Conservation (phyloP, 169 alveolate species). For the Eimeria sp. region DNA sequence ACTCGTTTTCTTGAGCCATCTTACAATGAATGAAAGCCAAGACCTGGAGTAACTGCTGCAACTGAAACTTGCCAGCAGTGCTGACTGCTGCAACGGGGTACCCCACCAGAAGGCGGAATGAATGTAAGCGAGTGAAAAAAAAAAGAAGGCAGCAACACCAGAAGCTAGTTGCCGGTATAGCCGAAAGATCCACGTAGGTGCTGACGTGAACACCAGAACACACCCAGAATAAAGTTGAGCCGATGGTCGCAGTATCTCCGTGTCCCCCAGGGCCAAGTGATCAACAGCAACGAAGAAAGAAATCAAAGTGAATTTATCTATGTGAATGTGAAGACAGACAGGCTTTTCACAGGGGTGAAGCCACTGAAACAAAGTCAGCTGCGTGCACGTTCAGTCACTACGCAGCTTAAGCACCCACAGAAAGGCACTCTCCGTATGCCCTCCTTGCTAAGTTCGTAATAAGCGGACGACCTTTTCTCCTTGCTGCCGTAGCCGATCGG, state of each 20-base stretch:
- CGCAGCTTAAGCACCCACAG: conserved; percentile 4
- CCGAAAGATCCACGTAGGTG: conserved; percentile 10
- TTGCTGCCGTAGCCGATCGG: background rate
- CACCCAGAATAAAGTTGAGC: background rate
- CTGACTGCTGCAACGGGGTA: background rate
- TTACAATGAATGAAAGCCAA: conserved; percentile 6
- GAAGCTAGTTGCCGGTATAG: background rate
- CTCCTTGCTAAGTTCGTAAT: background rate
- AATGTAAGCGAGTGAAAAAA: conserved; percentile 3
- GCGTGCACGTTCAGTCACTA: background rate
- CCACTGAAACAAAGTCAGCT: conserved; percentile 8
- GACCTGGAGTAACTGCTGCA: conserved; percentile 34
- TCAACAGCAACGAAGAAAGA: background rate
- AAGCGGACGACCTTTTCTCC: background rate
- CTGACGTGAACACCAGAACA: background rate
- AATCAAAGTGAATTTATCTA: background rate
- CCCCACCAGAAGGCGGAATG: background rate
- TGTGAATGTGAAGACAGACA: conserved; percentile 5
- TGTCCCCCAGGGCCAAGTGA: background rate
- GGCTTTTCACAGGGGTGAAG: conserved; percentile 26
- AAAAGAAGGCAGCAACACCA: conserved; percentile 1
- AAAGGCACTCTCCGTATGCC: background rate
- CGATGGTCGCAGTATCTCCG: background rate
- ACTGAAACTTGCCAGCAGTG: background rate
- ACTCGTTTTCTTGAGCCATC: conserved; percentile 34